Evolutionary conservation across 177 flowering plant genomes (phyloP).

Genomic region (Vitis hybrid): DNA sequence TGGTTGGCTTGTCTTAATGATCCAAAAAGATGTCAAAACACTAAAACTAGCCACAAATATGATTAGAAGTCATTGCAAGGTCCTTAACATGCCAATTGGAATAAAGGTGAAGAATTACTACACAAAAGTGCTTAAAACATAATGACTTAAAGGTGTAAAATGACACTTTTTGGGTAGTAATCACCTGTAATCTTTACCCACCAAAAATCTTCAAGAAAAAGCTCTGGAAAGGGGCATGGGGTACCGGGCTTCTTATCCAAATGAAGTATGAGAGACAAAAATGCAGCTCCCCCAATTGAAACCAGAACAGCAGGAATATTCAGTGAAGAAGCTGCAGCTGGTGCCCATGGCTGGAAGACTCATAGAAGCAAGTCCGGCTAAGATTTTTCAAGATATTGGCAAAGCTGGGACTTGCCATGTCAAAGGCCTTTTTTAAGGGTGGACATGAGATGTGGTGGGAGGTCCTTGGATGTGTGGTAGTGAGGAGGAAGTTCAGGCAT

Average conservation of each 20-base stretch:
- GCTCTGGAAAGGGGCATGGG: not conserved
- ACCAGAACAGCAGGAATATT: conserved; percentile 21
- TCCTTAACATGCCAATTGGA: too few species aligned
- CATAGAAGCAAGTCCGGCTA: conserved; percentile 23
- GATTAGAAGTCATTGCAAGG: too few species aligned
- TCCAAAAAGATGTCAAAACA: too few species aligned
- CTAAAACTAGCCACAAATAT: too few species aligned
- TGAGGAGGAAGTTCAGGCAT: conserved; percentile 33
- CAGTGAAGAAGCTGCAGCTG: not conserved
- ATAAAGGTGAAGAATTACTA: too few species aligned
- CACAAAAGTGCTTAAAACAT: too few species aligned
- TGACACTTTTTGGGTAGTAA: too few species aligned
- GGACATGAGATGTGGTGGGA: conserved; percentile 35
- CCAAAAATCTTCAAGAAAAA: not conserved
- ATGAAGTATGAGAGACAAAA: not conserved
- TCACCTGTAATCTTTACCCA: not conserved
- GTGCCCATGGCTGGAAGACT: conserved; percentile 30
- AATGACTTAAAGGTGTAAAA: too few species aligned
- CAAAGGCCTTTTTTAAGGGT: conserved; percentile 22
- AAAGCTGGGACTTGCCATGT: conserved; percentile 16
- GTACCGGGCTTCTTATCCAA: not conserved
- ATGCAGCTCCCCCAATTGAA: not conserved
- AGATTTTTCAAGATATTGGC: conserved; percentile 3
- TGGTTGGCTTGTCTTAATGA: too few species aligned
- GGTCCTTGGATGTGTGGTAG: conserved; percentile 32